phyloP scores from a whole-genome alignment of 257 asterid genomes.

The Orobanche coerulescens region DNA sequence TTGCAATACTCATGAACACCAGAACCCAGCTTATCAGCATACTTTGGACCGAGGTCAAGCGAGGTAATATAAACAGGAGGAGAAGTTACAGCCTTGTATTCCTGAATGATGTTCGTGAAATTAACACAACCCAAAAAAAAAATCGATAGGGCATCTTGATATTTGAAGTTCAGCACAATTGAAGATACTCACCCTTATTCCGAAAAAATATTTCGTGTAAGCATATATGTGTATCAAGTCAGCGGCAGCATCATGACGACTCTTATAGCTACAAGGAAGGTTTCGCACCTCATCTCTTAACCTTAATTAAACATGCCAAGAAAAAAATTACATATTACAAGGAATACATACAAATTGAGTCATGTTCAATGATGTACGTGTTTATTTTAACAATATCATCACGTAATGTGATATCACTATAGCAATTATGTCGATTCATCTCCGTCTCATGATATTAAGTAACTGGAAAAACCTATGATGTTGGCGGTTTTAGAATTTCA shows the following conservation, averaged over 20 bases:
- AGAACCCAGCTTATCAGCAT: slow-evolving; percentile 74
- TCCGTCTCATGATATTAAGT: no score
- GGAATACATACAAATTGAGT: no score
- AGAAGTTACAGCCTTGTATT: slow-evolving; percentile 71
- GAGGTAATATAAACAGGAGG: slow-evolving; percentile 91
- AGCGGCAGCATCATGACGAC: slow-evolving; percentile 98
- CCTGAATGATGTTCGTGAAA: slow-evolving; percentile 40
- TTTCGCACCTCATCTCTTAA: slow-evolving; percentile 94
- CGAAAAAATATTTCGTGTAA: slow-evolving; percentile 69
- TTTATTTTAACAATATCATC: no score
- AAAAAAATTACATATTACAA: slow-evolving; percentile 14
- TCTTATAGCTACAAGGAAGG: slow-evolving; percentile 80
- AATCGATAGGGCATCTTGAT: not conserved
- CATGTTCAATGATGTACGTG: no score
- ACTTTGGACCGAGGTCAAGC: slow-evolving; percentile 89
- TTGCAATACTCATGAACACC: slow-evolving; percentile 80
- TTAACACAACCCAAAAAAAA: slow-evolving; percentile 10
- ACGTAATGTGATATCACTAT: no score
- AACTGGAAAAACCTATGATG: no score
- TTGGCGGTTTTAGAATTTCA: no score
- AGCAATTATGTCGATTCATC: no score
- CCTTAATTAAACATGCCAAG: slow-evolving; percentile 60
- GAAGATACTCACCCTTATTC: slow-evolving; percentile 55
- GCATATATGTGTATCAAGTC: slow-evolving; percentile 94
- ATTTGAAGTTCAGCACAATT: slow-evolving; percentile 1